Evolutionary conservation across 2,329 filamentous ascomycete species (phyloP).

Genomic region (Ascomycota sp.): DNA sequence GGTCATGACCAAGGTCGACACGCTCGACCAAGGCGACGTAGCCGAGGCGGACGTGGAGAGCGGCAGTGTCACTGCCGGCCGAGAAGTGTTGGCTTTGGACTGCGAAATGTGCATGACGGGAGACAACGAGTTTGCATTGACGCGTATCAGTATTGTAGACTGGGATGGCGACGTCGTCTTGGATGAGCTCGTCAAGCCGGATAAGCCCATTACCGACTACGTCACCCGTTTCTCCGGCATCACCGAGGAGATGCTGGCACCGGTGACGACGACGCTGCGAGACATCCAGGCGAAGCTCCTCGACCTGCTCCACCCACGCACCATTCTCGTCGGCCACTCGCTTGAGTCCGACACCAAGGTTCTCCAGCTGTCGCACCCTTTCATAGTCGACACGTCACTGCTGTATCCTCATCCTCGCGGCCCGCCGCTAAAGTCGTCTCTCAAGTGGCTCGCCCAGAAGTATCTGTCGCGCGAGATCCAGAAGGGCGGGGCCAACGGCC

Average conservation of each 20-base stretch:
- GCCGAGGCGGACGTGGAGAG: slow-evolving; percentile 52
- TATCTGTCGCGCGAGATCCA: slow-evolving; percentile 80
- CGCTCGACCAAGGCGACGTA: slow-evolving; percentile 44
- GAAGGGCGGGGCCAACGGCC: slow-evolving; percentile 51
- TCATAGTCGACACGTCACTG: slow-evolving; percentile 79
- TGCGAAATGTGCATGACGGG: slow-evolving; percentile 96
- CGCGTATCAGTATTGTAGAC: slow-evolving; percentile 66
- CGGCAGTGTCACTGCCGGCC: slow-evolving; percentile 68
- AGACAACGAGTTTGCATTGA: slow-evolving; percentile 60
- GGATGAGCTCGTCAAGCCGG: slow-evolving; percentile 83
- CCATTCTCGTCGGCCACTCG: slow-evolving; percentile 63
- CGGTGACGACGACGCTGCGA: slow-evolving; percentile 60
- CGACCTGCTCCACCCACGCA: slow-evolving; percentile 46
- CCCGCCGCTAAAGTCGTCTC: slow-evolving; percentile 68
- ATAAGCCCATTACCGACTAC: slow-evolving; percentile 77
- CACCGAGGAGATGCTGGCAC: slow-evolving; percentile 62
- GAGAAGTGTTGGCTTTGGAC: slow-evolving; percentile 63
- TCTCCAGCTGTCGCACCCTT: slow-evolving; percentile 72
- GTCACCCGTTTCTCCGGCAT: slow-evolving; percentile 86
- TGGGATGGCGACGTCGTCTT: slow-evolving; percentile 72
- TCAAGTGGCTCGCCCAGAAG: slow-evolving; percentile 78
- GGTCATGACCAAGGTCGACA: slow-evolving; percentile 56
- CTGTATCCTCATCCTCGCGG: slow-evolving; percentile 82
- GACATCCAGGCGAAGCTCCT: slow-evolving; percentile 71
- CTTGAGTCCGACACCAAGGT: slow-evolving; percentile 70